Conservation (phyloP, 2,329 filamentous ascomycete genomes). For the Ceratocystis colombiana region DNA sequence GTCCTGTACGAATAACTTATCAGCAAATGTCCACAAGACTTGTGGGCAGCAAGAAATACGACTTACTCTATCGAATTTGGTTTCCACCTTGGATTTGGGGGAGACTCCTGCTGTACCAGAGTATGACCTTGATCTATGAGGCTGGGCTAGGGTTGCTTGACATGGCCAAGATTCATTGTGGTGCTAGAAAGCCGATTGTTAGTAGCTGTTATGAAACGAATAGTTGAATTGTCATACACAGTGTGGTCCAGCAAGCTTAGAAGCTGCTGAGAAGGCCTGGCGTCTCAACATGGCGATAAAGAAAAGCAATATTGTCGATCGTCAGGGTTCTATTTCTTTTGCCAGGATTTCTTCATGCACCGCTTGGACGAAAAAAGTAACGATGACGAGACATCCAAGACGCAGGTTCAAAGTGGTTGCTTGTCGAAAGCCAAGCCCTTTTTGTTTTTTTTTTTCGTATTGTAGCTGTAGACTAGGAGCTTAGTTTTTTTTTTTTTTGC, state of each 20-base stretch:
- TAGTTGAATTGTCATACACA: not conserved
- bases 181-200: not conserved
- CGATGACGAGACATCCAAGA: not conserved
- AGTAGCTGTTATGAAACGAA: not conserved
- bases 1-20: slow-evolving; percentile 44
- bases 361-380: not conserved
- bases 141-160: not conserved
- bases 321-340: not conserved
- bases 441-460: not conserved
- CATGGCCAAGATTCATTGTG: not conserved
- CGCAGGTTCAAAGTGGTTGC: not conserved
- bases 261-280: not conserved
- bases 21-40: not conserved
- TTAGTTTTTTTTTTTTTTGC: no score
- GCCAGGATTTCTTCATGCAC: slow-evolving; percentile 11
- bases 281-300: slow-evolving; percentile 6
- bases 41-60: not conserved
- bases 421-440: not conserved
- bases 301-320: not conserved
- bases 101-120: slow-evolving; percentile 25
- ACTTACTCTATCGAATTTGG: slow-evolving; percentile 25
- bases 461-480: not conserved
- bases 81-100: slow-evolving; percentile 23
- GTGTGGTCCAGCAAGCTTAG: not conserved
- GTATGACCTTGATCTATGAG: not conserved